phyloP scores from a whole-genome alignment of 192 early-diverging fungal species.

The Podila horticola region DNA sequence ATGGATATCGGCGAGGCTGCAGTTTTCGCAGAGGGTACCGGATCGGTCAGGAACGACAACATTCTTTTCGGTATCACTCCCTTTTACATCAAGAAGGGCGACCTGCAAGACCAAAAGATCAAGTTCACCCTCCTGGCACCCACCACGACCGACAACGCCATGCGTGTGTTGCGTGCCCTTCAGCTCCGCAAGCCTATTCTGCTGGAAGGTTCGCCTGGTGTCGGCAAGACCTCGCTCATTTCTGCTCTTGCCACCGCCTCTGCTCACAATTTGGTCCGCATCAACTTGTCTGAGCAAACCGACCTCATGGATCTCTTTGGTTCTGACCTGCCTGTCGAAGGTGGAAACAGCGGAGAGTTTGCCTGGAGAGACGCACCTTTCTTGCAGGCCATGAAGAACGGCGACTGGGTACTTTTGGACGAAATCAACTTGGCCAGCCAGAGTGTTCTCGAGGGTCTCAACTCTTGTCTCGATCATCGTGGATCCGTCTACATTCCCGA shows the following conservation, averaged over 20 bases:
- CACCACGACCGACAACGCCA: conserved; percentile 88
- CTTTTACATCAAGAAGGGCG: conserved; percentile 81
- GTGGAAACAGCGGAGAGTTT: conserved; percentile 85
- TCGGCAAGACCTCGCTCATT: conserved; percentile 95
- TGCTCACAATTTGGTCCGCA: conserved; percentile 89
- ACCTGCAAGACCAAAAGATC: conserved; percentile 55
- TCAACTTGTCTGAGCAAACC: conserved; percentile 98
- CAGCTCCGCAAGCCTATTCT: conserved; percentile 93
- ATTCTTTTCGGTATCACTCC: conserved; percentile 78
- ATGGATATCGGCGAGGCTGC: conserved; percentile 40
- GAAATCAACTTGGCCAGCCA: conserved; percentile 99
- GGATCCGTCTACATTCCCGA: conserved; percentile 96
- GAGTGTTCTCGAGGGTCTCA: conserved; percentile 97
- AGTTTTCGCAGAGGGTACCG: conserved; percentile 51
- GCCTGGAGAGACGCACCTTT: conserved; percentile 99
- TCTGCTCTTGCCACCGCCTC: conserved; percentile 81
- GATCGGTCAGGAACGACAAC: conserved; percentile 25
- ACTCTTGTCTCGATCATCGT: conserved; percentile 98
- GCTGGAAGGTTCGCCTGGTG: conserved; percentile 97
- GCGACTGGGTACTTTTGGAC: conserved; percentile 97
- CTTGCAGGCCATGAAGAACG: conserved; percentile 93
- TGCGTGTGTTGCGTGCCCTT: conserved; percentile 88
- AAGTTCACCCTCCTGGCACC: conserved; percentile 90
- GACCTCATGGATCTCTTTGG: conserved; percentile 99
- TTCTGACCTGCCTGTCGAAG: conserved; percentile 95